Conservation (phyloP, 345 rosid genomes). For the Corchorus capsularis region DNA sequence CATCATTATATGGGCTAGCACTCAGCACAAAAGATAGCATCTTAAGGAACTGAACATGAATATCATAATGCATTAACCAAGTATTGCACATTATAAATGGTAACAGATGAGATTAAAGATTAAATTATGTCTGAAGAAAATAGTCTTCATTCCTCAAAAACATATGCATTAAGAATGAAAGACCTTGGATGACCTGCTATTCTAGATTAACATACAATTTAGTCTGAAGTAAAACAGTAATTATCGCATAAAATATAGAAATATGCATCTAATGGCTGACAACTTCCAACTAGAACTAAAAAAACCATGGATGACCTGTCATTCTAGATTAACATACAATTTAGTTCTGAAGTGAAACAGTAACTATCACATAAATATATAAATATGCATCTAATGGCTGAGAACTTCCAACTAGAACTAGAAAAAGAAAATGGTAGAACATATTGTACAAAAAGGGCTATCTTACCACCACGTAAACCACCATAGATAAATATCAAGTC, state of each 20-base stretch:
- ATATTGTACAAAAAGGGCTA: constrained; percentile 6
- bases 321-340: not conserved
- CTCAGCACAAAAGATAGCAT: not conserved
- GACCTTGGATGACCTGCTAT: not conserved
- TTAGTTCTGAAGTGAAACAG: not conserved
- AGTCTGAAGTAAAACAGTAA: not conserved
- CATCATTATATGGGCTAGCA: not conserved
- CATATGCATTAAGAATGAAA: not conserved
- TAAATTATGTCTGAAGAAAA: not conserved
- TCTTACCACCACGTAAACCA: constrained; percentile 98
- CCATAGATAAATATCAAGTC: constrained; percentile 95
- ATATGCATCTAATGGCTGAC: not conserved
- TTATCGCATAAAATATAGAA: not conserved
- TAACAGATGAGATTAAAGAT: not conserved
- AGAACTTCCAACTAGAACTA: not conserved
- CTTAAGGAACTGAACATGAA: not conserved
- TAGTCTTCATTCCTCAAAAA: constrained; percentile 6
- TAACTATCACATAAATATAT: not conserved
- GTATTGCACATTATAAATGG: not conserved
- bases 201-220: not conserved
- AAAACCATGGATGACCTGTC: not conserved
- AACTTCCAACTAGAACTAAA: not conserved
- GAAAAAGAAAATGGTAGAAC: not conserved
- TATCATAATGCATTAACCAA: not conserved
- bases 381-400: not conserved